Conservation (phyloP, 495 filamentous ascomycete genomes). For the Talaromyces wortmannii region DNA sequence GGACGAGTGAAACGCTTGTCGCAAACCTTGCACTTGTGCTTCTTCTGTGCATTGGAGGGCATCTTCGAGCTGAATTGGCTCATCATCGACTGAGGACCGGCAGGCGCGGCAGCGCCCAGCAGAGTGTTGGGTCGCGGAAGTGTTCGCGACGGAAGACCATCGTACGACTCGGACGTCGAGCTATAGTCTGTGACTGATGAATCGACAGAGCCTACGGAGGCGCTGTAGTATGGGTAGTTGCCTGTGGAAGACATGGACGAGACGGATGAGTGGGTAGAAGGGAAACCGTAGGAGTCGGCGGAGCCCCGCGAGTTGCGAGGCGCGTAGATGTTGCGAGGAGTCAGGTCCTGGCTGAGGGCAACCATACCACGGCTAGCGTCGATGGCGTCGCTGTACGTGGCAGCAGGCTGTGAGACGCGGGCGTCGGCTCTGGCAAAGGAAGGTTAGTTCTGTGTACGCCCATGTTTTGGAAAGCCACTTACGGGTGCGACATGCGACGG, state of each 20-base stretch:
- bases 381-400: constrained; percentile 41
- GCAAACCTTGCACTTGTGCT: constrained; percentile 99
- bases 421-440: constrained; percentile 43
- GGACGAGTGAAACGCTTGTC: constrained; percentile 97
- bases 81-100: constrained; percentile 97
- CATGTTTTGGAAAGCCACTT: constrained; percentile 36
- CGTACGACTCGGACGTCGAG: constrained; percentile 84
- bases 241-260: constrained; percentile 88
- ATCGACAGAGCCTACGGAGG: constrained; percentile 70
- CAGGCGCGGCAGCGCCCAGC: constrained; percentile 58
- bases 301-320: constrained; percentile 61
- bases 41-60: constrained; percentile 94
- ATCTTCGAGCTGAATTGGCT: constrained; percentile 97
- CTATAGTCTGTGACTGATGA: constrained; percentile 93
- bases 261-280: constrained; percentile 80
- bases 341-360: constrained; percentile 79
- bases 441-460: constrained; percentile 1
- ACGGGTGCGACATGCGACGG: constrained; percentile 86
- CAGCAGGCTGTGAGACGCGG: constrained; percentile 29
- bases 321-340: constrained; percentile 83
- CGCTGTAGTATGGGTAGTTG: constrained; percentile 69
- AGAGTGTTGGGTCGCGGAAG: constrained; percentile 72
- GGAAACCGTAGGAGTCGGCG: constrained; percentile 90
- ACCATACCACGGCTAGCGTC: constrained; percentile 89
- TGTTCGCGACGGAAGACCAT: constrained; percentile 64